phyloP scores from a whole-genome alignment of 306 rosid genomes.

The Sicyos baderoa region DNA sequence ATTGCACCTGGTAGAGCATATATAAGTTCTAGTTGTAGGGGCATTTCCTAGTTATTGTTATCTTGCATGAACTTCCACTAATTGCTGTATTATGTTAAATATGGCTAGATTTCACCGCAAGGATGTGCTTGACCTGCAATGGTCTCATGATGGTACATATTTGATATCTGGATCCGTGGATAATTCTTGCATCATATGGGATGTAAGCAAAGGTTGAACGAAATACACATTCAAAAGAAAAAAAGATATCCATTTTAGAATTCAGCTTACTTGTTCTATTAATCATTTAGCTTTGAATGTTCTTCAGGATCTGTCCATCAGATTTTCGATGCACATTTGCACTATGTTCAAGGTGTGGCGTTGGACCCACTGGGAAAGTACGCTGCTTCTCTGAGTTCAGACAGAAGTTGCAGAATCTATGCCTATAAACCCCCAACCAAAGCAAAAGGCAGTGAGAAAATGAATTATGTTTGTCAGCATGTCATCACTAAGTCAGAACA shows the following conservation, averaged over 20 bases:
- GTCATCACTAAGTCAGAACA: no score
- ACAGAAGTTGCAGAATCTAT: no score
- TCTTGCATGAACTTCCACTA: conserved; percentile 17
- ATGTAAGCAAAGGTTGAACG: conserved; percentile 62
- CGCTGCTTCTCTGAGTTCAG: no score
- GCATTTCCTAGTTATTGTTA: not conserved
- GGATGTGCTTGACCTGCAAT: conserved; percentile 80
- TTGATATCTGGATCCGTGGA: conserved; percentile 88
- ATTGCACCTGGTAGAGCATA: not conserved
- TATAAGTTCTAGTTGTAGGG: not conserved
- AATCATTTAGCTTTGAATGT: conserved; percentile 16
- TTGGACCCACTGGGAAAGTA: conserved; percentile 32
- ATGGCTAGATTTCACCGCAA: conserved; percentile 68
- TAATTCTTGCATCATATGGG: conserved; percentile 93
- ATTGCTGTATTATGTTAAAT: conserved; percentile 23
- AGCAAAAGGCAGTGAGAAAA: no score
- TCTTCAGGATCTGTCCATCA: conserved; percentile 74
- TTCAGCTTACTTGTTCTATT: conserved; percentile 20
- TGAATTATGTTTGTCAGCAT: no score
- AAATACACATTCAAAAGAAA: not conserved
- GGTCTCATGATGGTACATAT: conserved; percentile 68
- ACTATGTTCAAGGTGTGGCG: conserved; percentile 98
- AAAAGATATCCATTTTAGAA: conserved; percentile 7
- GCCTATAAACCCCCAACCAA: no score
- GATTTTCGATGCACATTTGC: conserved; percentile 70